Percentiles rank a stretch among this genome's conserved stretches.
These are phyloP conservation scores for Lepidium didymum DNA, from an alignment of 345 rosid species.

Conservation along the genomic window DNA sequence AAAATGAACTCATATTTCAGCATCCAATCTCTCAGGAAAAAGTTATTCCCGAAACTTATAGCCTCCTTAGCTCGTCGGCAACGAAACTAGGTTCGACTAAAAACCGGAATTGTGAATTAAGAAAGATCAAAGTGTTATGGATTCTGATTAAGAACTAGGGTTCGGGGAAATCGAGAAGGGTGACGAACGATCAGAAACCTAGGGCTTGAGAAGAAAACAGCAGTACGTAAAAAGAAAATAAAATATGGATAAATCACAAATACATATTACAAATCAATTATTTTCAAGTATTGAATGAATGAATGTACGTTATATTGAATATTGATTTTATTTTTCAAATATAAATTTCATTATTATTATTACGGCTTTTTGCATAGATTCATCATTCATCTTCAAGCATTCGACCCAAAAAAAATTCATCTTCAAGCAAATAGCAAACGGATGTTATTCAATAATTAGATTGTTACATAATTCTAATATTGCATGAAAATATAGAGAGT, in stretches of 20 bases:
- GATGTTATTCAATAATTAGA: too few relatives aligned
- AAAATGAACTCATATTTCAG: constrained; percentile 76
- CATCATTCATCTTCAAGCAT: too few relatives aligned
- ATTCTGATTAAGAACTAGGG: constrained; percentile 10
- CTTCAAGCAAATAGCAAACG: too few relatives aligned
- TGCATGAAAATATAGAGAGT: too few relatives aligned
- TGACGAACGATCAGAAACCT: constrained; percentile 15
- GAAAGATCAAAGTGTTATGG: neutral
- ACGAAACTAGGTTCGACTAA: neutral
- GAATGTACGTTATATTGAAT: too few relatives aligned
- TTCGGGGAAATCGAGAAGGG: constrained; percentile 10
- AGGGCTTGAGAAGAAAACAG: constrained; percentile 7
- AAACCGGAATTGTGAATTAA: neutral
- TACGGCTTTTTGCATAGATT: too few relatives aligned
- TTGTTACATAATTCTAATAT: too few relatives aligned
- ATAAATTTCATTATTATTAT: too few relatives aligned
- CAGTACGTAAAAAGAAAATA: neutral
- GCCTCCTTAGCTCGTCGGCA: neutral
- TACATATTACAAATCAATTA: neutral
- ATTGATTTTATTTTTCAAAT: too few relatives aligned
- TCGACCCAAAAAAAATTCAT: too few relatives aligned
- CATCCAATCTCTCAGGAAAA: neutral
- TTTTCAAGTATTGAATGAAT: too few relatives aligned
- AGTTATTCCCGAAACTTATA: neutral
- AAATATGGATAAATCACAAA: neutral